phyloP scores from a whole-genome alignment of 2,329 filamentous ascomycete species.

The Fusarium compactum region DNA sequence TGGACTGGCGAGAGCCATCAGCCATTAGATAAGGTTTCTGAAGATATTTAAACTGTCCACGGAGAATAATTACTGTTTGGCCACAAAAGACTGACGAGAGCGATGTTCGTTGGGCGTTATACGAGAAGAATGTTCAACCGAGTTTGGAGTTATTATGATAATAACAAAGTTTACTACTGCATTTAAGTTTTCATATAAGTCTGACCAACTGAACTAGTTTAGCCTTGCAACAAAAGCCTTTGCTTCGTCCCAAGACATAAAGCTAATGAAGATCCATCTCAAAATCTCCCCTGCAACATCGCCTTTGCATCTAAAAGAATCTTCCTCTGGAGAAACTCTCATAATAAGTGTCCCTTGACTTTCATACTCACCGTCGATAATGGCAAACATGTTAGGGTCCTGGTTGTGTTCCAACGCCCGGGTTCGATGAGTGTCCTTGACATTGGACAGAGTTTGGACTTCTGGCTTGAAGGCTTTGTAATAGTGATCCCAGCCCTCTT shows the following conservation, averaged over 20 bases:
- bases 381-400: neutral
- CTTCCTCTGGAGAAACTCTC: neutral
- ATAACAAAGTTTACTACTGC: neutral
- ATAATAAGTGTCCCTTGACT: neutral
- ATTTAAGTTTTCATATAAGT: neutral
- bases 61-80: too few species aligned
- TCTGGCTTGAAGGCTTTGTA: neutral
- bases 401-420: too few species aligned
- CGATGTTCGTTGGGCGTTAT: too few species aligned
- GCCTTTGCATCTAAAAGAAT: neutral
- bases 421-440: neutral
- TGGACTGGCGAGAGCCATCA: too few species aligned
- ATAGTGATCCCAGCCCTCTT: neutral
- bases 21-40: too few species aligned
- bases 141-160: too few species aligned
- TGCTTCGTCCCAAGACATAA: neutral
- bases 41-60: too few species aligned
- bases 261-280: neutral
- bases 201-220: neutral
- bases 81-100: too few species aligned
- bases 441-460: neutral
- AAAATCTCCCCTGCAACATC: neutral
- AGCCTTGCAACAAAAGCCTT: neutral
- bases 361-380: neutral
- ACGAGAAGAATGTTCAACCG: too few species aligned